Conservation (phyloP, 345 rosid genomes). For the Lepidium didymum region DNA sequence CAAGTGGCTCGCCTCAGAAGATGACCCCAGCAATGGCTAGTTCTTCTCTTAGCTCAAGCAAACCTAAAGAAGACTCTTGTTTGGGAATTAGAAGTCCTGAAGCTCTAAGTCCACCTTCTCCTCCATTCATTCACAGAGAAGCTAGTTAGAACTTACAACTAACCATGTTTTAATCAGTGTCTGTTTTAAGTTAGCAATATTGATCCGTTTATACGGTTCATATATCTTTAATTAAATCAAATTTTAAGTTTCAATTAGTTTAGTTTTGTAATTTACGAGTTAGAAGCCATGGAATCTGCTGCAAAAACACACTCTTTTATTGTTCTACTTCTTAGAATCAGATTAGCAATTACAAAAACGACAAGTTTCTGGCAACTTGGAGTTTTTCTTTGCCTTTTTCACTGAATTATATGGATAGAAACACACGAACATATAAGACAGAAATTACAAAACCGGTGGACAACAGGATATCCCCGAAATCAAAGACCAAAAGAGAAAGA, state of each 20-base stretch:
- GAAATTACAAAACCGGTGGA: no score
- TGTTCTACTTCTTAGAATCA: no score
- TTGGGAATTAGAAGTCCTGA: slow-evolving; percentile 36
- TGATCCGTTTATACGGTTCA: background rate
- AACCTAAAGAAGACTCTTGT: slow-evolving; percentile 24
- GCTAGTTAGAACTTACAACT: slow-evolving; percentile 14
- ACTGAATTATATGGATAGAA: no score
- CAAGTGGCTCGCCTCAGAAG: slow-evolving; percentile 25
- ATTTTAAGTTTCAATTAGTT: background rate
- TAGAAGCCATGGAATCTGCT: no score
- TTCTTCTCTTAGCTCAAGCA: slow-evolving; percentile 33
- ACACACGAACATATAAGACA: no score
- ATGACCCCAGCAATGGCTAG: slow-evolving; percentile 4
- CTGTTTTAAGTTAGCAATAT: background rate
- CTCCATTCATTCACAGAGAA: slow-evolving; percentile 48
- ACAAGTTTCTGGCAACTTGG: no score
- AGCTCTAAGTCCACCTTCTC: slow-evolving; percentile 58
- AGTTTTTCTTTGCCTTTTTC: no score
- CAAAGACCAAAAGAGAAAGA: no score
- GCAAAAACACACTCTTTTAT: no score
- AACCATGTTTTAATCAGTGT: background rate
- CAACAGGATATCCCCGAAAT: no score
- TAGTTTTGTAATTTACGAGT: background rate
- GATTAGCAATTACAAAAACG: no score
- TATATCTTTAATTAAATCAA: background rate